These are phyloP conservation scores for Coccinonectria pachysandricola DNA, from an alignment of 2,329 filamentous ascomycete genomes.

Conservation along the genomic window DNA sequence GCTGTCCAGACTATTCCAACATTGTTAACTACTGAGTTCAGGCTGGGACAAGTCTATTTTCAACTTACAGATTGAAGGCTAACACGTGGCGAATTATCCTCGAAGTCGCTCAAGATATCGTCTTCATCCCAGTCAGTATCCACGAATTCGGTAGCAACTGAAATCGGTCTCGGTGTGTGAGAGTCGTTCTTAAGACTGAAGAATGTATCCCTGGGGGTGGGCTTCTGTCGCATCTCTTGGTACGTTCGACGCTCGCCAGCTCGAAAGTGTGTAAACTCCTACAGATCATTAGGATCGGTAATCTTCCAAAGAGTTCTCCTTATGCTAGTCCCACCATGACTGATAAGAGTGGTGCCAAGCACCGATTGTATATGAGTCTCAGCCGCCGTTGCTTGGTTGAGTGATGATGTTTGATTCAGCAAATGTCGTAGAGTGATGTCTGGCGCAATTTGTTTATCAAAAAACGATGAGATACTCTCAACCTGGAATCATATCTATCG, in stretches of 20 bases:
- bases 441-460: too few relatives aligned
- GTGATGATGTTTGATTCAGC: conserved; percentile 11
- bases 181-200: conserved; percentile 46
- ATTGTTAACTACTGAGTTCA: too few relatives aligned
- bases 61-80: conserved; percentile 66
- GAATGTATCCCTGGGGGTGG: conserved; percentile 44
- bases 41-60: too few relatives aligned
- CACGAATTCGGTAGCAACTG: conserved; percentile 65
- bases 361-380: conserved; percentile 19
- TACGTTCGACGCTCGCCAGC: conserved; percentile 29
- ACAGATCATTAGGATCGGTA: background rate
- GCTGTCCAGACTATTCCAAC: conserved; percentile 59
- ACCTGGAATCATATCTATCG: too few relatives aligned
- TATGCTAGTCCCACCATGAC: background rate
- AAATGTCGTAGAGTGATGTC: conserved; percentile 9
- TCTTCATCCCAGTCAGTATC: conserved; percentile 64
- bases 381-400: conserved; percentile 29
- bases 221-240: conserved; percentile 43
- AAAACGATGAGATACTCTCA: too few relatives aligned
- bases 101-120: conserved; percentile 48
- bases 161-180: conserved; percentile 47
- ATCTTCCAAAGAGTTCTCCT: background rate
- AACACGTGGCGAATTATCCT: conserved; percentile 55
- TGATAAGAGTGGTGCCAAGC: too few relatives aligned
- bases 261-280: conserved; percentile 28